phyloP scores from a whole-genome alignment of 768 basidiomycete species.

The Cystobasidium tubakii region DNA sequence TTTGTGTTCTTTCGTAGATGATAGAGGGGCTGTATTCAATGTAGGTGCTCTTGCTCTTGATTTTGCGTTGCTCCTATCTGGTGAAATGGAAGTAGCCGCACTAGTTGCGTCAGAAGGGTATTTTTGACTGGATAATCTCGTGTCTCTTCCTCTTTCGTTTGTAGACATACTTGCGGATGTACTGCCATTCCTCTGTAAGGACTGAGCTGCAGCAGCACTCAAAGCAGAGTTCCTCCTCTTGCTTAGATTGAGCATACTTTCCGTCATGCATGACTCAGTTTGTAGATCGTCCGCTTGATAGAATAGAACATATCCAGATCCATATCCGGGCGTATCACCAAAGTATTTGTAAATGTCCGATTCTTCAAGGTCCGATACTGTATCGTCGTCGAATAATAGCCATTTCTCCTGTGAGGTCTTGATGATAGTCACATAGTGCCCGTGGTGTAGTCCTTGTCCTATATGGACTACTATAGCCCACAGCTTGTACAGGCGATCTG shows the following conservation, averaged over 20 bases:
- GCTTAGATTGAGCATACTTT: background rate
- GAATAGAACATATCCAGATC: constrained; percentile 92
- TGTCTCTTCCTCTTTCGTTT: background rate
- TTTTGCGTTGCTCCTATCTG: background rate
- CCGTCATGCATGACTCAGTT: constrained; percentile 54
- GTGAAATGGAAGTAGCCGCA: background rate
- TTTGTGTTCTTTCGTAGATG: background rate
- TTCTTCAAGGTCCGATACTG: constrained; percentile 79
- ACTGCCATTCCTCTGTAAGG: background rate
- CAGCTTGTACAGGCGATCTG: constrained; percentile 85
- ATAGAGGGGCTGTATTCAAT: background rate
- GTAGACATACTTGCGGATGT: background rate
- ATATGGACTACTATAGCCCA: constrained; percentile 99
- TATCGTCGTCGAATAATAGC: constrained; percentile 94
- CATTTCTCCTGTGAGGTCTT: constrained; percentile 66
- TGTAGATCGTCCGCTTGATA: constrained; percentile 91
- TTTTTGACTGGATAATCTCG: background rate
- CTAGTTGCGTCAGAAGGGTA: background rate
- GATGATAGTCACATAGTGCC: constrained; percentile 94
- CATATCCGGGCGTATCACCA: constrained; percentile 67
- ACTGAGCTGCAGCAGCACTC: background rate
- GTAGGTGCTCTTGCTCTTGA: background rate
- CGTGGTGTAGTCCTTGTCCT: constrained; percentile 98
- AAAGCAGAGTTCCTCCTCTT: background rate
- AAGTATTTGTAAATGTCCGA: constrained; percentile 87